Conservation (phyloP, 2,329 filamentous ascomycete species). For the Penicillium expansum region DNA sequence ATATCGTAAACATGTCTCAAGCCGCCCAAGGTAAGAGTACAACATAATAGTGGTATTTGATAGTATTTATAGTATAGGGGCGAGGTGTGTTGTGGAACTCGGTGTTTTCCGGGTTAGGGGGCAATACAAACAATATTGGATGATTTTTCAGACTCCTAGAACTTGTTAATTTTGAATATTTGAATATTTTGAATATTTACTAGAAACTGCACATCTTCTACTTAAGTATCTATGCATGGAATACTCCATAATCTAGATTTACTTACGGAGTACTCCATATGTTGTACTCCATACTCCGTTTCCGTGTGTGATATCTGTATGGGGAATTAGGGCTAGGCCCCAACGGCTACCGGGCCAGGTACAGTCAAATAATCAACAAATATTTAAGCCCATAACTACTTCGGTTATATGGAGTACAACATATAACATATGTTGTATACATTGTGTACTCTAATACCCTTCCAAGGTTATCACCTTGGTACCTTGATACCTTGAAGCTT, state of each 20-base stretch:
- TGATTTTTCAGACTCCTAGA: background rate
- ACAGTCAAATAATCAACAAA: background rate
- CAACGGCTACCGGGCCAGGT: background rate
- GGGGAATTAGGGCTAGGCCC: slow-evolving; percentile 1
- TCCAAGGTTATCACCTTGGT: background rate
- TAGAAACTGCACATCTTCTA: background rate
- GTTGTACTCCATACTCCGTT: background rate
- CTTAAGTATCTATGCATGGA: background rate
- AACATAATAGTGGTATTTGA: too few relatives aligned
- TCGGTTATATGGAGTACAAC: too few relatives aligned
- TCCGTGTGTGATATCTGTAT: slow-evolving; percentile 1
- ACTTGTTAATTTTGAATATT: background rate
- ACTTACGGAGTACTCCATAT: background rate
- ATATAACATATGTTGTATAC: too few relatives aligned
- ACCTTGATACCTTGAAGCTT: background rate
- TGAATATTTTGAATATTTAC: background rate
- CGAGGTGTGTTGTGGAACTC: background rate
- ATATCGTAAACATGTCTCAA: slow-evolving; percentile 3
- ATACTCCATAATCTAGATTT: background rate
- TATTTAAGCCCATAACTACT: too few relatives aligned
- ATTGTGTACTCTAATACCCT: background rate
- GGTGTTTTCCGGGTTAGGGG: slow-evolving; percentile 1
- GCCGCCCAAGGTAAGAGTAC: background rate
- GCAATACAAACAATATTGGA: background rate
- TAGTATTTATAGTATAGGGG: slow-evolving; percentile 1